Conservation (phyloP, 164 flowering plant genomes). For the Magnolia officinalis region DNA sequence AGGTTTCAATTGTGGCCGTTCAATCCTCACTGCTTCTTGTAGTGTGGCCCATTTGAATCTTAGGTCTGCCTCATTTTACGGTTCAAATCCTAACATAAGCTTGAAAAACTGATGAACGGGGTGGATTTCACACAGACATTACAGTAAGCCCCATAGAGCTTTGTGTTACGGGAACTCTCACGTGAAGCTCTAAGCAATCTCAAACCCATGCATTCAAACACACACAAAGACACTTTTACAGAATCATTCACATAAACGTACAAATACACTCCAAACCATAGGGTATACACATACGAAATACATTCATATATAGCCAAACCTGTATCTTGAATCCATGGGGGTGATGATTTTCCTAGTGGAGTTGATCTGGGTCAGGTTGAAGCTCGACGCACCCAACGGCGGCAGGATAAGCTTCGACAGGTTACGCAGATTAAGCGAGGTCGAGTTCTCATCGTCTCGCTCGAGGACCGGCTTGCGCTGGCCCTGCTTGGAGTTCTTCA, state of each 20-base stretch:
- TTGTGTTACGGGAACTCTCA: too few relatives aligned
- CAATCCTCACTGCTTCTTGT: too few relatives aligned
- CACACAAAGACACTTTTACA: neutral
- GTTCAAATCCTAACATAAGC: too few relatives aligned
- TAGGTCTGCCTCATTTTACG: too few relatives aligned
- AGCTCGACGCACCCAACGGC: conserved; percentile 62
- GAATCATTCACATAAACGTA: too few relatives aligned
- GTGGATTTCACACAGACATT: too few relatives aligned
- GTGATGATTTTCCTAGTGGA: conserved; percentile 50
- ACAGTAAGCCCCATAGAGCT: too few relatives aligned
- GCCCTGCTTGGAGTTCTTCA: conserved; percentile 1
- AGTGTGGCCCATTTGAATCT: too few relatives aligned
- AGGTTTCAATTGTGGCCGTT: too few relatives aligned
- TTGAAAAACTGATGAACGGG: too few relatives aligned
- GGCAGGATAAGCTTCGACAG: conserved; percentile 80
- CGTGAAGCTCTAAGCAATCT: neutral
- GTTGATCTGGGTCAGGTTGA: conserved; percentile 27
- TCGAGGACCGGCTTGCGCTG: neutral
- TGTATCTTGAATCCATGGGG: conserved; percentile 78
- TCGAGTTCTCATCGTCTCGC: neutral
- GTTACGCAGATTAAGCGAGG: conserved; percentile 32
- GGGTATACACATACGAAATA: too few relatives aligned
- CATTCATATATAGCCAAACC: conserved; percentile 29
- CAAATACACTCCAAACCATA: too few relatives aligned
- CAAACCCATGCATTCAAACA: neutral